Base-by-base conservation (phyloP, 768 basidiomycete genomes). In the Lactarius sanguifluus region DNA sequence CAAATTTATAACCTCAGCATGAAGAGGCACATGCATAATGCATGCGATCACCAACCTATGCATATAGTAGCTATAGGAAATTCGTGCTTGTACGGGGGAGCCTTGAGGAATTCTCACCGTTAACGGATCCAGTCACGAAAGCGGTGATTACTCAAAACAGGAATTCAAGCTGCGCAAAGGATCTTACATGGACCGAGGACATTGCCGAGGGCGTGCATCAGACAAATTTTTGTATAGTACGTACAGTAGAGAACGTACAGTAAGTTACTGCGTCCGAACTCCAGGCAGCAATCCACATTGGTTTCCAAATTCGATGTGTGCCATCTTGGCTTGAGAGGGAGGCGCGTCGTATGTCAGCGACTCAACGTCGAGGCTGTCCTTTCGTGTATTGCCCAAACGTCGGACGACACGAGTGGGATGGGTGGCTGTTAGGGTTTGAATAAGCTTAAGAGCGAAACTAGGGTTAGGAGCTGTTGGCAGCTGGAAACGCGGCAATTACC, bases 161-260 rank as follows among this genome's bases (percentile, higher is more conserved):
- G 64, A 13, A 52, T 7, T 34, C 52, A 8, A 45, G 18, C 32
- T 65, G 25, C 16, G 12, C 23, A 38, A 36, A 66, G 12, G 60
- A 60, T 47, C 59, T 12, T 13, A 9, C 59, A 47, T 43, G 40
- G 28, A 52, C 64, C 59, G 59, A 54, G 16, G 38, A 47, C 25
- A 28, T 60, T 65, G 58, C 64, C 65, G 57, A 66, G 38, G 25
- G 57, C 61, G 57, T 62, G 65, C 18, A 66, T 66, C 65, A 66
- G 65, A 62, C 65, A 64, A 67, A 67, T 67, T 30, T 41, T 62
- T 34, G 34, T 41, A 60, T 45, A 61, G 61, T 66, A 66, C 61
- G 60, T 66, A 66, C 56, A 52, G 32, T 25, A 34, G 23, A 41
- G 45, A 15, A 43, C 18, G 28, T 30, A 34, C 47, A 20, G 30